Percentiles rank a stretch among this genome's conserved stretches.
phyloP scores from a whole-genome alignment of 371 early-diverging fungal genomes.

The Parasitella parasitica region DNA sequence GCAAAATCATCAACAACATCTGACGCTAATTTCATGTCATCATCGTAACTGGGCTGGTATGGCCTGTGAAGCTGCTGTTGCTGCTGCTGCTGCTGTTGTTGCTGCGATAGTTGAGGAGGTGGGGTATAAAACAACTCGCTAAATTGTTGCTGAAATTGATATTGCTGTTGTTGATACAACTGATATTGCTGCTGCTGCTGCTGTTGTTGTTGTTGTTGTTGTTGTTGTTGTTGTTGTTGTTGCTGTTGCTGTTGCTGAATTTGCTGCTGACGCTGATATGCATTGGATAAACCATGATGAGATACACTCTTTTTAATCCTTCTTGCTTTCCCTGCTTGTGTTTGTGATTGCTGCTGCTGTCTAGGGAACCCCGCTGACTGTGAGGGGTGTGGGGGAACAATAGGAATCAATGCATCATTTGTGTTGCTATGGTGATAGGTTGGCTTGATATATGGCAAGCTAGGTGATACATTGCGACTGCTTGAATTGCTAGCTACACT shows the following conservation, averaged over 20 bases:
- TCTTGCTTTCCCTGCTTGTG: slow-evolving; percentile 6
- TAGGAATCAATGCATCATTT: slow-evolving; percentile 2
- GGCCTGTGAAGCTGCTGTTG: slow-evolving; percentile 16
- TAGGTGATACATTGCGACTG: slow-evolving; percentile 8
- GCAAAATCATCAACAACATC: slow-evolving; percentile 2
- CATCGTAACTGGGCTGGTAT: slow-evolving; percentile 19
- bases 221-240: slow-evolving; percentile 5
- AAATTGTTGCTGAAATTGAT: slow-evolving; percentile 5
- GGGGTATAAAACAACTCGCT: background rate
- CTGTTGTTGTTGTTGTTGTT: slow-evolving; percentile 9
- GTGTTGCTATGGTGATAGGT: background rate
- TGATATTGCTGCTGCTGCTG: slow-evolving; percentile 15
- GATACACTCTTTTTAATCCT: slow-evolving; percentile 20
- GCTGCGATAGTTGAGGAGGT: background rate
- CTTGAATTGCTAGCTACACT: background rate
- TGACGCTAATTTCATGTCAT: background rate
- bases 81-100: slow-evolving; percentile 8
- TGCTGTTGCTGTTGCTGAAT: slow-evolving; percentile 15
- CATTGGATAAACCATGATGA: slow-evolving; percentile 13
- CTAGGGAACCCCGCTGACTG: slow-evolving; percentile 17
- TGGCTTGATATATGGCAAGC: slow-evolving; percentile 9
- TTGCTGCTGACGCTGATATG: slow-evolving; percentile 12
- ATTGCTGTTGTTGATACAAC: slow-evolving; percentile 6
- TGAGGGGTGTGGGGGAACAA: background rate
- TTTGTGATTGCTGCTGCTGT: slow-evolving; percentile 2